Conservation (phyloP, 371 early-diverging fungal species). For the Mortierella sp. region DNA sequence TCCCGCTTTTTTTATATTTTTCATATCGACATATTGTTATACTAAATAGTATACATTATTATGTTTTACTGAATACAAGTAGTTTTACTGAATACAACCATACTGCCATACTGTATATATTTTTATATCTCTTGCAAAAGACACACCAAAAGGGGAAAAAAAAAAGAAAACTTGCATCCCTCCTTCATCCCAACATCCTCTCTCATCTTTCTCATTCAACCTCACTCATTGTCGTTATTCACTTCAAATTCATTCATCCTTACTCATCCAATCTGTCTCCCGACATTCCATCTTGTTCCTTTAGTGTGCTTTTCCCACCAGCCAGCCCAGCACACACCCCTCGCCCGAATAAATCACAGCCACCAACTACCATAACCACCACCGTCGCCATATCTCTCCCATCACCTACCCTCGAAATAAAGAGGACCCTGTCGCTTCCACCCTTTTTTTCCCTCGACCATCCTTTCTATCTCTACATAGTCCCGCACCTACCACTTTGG, state of each 20-base stretch:
- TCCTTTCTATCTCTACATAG: neutral
- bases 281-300: neutral
- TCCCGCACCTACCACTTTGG: neutral
- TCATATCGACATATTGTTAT: neutral
- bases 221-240: neutral
- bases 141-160: too few species aligned
- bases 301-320: neutral
- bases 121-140: too few species aligned
- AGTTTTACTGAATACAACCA: too few species aligned
- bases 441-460: neutral
- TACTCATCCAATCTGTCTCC: too few species aligned
- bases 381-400: neutral
- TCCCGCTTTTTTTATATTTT: constrained; percentile 1
- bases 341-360: neutral
- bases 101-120: too few species aligned
- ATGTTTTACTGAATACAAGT: too few species aligned
- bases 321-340: neutral
- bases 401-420: neutral
- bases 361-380: neutral
- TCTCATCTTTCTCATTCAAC: too few species aligned
- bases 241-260: neutral
- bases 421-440: neutral
- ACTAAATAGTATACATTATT: neutral
- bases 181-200: neutral
- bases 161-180: neutral